These are phyloP conservation scores for Dendrocalamus sinicus DNA, from an alignment of 176 grass and related monocot genomes.

Conservation along the genomic window DNA sequence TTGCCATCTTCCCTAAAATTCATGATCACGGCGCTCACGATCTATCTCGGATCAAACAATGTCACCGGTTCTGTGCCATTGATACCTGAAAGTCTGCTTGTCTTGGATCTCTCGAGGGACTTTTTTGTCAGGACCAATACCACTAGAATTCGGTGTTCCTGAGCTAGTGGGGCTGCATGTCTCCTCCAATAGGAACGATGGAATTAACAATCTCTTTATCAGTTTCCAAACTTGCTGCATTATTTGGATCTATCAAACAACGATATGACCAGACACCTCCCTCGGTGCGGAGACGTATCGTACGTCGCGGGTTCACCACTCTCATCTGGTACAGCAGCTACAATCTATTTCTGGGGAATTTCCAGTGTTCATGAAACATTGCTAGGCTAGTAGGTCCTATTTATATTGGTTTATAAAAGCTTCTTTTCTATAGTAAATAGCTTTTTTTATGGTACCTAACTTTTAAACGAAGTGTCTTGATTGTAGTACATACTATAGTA, in stretches of 20 bases:
- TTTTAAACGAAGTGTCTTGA: too few species aligned
- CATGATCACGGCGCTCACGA: neutral
- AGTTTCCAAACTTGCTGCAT: neutral
- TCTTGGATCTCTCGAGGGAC: conserved; percentile 32
- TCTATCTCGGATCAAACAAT: neutral
- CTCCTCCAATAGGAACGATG: conserved; percentile 37
- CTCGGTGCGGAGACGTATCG: neutral
- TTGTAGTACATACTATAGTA: too few species aligned
- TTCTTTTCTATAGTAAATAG: too few species aligned
- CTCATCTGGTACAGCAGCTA: conserved; percentile 30
- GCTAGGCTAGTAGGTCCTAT: neutral
- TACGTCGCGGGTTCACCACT: neutral
- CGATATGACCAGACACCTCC: conserved; percentile 12
- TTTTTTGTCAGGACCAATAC: neutral
- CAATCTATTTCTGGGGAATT: conserved; percentile 15
- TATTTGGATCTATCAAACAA: conserved; percentile 34
- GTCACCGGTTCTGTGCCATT: neutral
- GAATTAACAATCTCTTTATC: conserved; percentile 26
- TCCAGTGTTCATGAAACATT: conserved; percentile 31
- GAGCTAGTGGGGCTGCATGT: neutral
- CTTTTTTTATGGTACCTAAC: too few species aligned
- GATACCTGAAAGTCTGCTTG: neutral
- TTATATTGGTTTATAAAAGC: too few species aligned
- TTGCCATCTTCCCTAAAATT: conserved; percentile 32
- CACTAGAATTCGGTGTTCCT: neutral